phyloP scores from a whole-genome alignment of 768 basidiomycete genomes.

The Dendrothele bispora region DNA sequence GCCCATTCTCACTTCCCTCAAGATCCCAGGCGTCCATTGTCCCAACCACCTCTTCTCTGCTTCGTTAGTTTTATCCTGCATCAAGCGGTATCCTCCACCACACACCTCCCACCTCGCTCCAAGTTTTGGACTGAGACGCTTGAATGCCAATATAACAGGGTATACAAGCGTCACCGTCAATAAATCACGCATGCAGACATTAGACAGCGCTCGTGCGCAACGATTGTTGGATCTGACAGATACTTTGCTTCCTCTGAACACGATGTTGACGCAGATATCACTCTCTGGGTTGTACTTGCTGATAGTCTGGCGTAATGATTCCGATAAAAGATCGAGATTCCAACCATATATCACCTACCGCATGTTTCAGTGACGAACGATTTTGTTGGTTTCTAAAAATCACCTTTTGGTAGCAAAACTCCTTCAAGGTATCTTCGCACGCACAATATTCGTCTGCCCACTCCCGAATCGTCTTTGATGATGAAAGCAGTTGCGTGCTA shows the following conservation, averaged over 20 bases:
- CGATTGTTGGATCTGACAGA: slow-evolving; percentile 67
- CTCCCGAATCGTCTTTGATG: slow-evolving; percentile 38
- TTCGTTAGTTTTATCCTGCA: no score
- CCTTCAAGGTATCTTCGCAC: slow-evolving; percentile 52
- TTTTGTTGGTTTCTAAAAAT: not conserved
- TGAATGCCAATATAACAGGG: slow-evolving; percentile 81
- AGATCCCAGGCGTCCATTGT: no score
- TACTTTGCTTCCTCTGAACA: slow-evolving; percentile 45
- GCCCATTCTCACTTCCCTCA: no score
- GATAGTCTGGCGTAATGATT: slow-evolving; percentile 37
- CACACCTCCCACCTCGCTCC: slow-evolving; percentile 79
- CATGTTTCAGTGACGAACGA: not conserved
- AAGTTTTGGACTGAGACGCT: slow-evolving; percentile 61
- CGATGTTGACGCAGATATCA: slow-evolving; percentile 49
- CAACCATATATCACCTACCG: slow-evolving; percentile 46
- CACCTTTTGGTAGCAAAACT: slow-evolving; percentile 56
- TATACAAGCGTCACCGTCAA: slow-evolving; percentile 70
- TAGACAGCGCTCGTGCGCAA: slow-evolving; percentile 67
- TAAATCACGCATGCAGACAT: slow-evolving; percentile 69
- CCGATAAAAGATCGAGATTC: slow-evolving; percentile 37
- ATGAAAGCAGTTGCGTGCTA: slow-evolving; percentile 18
- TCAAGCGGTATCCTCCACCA: no score
- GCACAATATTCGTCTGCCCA: slow-evolving; percentile 67
- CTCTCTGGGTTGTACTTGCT: slow-evolving; percentile 48
- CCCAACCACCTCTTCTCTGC: no score